Evolutionary conservation across 495 filamentous ascomycete species (phyloP), one percentile per base, ranked within the genome.

Genomic region (Evernia prunastri): DNA sequence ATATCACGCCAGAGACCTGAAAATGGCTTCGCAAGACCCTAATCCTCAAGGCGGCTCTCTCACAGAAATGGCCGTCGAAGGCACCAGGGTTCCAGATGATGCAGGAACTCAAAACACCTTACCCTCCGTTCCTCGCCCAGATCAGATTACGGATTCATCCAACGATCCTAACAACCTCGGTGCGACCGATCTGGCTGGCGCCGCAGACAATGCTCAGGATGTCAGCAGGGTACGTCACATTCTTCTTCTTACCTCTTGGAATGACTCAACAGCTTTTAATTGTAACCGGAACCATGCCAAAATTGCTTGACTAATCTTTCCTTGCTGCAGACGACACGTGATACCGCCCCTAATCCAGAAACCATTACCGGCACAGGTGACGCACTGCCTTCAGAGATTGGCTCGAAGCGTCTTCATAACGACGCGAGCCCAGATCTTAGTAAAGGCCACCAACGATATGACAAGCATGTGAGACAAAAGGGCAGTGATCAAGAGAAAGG

Each of bases 111-210:
- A 78, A 69, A 76, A 76, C 70, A 79, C 71, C 25, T 81, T 86
- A 63, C 80, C 82, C 31, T 85, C 84, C 17, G 79, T 82, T 17
- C 79, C 84, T 25, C 81, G 80, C 18, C 82, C 80, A 0, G 77
- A 82, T 66, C 82, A 86, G 61, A 45, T 62, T 2, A 67, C 69
- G 13, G 62, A 65, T 17, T 57, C 66, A 7, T 60, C 63, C 8
- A 29, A 56, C 27, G 69, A 71, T 43, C 43, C 65, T 6, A 70
- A 71, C 27, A 58, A 69, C n/a, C 59, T 70, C 10, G 70, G 70
- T 40, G 63, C 67, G n/a, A 35, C 79, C 0, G 72, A 73, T 25
- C 64, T 74, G 5, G 78, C 77, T 12, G 70, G 70, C n/a, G 81
- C 79, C 0, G 80, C 76, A 2, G 81, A 83, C 65, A 85, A 86